Evolutionary conservation across 441 rosid genomes (phyloP).

Genomic region (Brassica balearica): DNA sequence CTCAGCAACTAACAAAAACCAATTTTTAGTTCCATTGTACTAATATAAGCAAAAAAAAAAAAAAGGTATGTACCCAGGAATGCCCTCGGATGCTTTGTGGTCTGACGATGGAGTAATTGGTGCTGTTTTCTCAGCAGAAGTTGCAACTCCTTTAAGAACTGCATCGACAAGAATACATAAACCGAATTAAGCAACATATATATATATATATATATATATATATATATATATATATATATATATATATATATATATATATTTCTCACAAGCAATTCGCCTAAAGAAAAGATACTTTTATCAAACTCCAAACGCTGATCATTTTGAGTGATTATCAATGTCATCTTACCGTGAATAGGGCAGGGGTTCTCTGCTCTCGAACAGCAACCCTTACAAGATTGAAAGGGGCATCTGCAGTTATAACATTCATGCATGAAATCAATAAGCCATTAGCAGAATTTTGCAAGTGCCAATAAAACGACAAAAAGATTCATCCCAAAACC

Average conservation of each 20-base stretch:
- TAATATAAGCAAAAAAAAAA: neutral
- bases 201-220: too few relatives aligned
- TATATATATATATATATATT: neutral
- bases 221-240: too few relatives aligned
- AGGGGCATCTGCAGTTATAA: conserved; percentile 75
- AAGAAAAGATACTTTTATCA: neutral
- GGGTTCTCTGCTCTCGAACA: conserved; percentile 95
- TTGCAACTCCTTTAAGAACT: conserved; percentile 86
- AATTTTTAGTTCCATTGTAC: neutral
- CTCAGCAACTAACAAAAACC: conserved; percentile 5
- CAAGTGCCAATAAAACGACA: neutral
- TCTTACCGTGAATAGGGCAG: conserved; percentile 88
- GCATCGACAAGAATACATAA: conserved; percentile 45
- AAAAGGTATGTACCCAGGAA: conserved; percentile 49
- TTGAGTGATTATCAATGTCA: too few relatives aligned
- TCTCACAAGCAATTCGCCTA: neutral
- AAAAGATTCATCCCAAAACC: too few relatives aligned
- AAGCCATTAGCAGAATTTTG: neutral
- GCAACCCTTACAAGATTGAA: conserved; percentile 93
- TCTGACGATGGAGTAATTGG: conserved; percentile 68
- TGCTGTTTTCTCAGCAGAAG: conserved; percentile 70
- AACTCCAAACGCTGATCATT: too few relatives aligned
- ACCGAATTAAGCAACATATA: neutral
- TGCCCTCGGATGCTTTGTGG: conserved; percentile 69
- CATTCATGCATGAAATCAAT: conserved; percentile 32